Evolutionary conservation across 352 stramenopile species (phyloP), one percentile per base, ranked within the genome.

Genomic region (Globisporangium viniferum): DNA sequence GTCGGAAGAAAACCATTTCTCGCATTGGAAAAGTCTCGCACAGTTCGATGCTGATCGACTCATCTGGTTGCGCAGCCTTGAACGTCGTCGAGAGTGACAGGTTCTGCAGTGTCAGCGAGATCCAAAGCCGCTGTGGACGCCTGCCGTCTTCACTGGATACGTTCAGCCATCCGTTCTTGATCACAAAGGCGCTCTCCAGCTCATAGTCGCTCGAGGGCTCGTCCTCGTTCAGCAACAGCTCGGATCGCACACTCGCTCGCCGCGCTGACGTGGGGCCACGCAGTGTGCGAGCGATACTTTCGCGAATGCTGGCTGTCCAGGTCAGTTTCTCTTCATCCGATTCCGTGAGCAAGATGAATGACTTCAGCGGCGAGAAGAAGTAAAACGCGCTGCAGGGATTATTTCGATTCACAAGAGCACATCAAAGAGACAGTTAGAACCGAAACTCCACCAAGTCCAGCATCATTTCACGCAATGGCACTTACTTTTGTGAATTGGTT

Each of bases 131-230:
- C 22, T 84, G 82, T 29, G 71, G 75, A 18, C 64, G 65, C 24
- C 69, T 76, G 22, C 73, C 73, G 22, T 80, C 73, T 3, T 78
- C 75, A 20, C 69, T 77, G 44, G 75, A 78, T 3, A 93, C 80
- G 41, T 93, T 93, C 18, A 95, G 72, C 88, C 88, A 95, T 5
- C 88, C 88, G 46, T 93, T 92, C 74, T 95, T 95, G 71, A 95
- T 94, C 41, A 90, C 82, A 57, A 93, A 82, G 20, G 81, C 83
- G 62, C 77, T 81, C 73, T 89, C 81, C 33, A 91, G 69, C 61
- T 89, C 82, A 61, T 85, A 89, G 36, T 80, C 81, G 46, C 75
- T 90, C 10, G 80, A 71, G 0, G 66, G 61, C 6, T 94, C 83
- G 33, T 94, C 84, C 64, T 93, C 86, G 33, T 89, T 84, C 24